phyloP scores from a whole-genome alignment of 805 yeast species.

The Saturnispora sekii region DNA sequence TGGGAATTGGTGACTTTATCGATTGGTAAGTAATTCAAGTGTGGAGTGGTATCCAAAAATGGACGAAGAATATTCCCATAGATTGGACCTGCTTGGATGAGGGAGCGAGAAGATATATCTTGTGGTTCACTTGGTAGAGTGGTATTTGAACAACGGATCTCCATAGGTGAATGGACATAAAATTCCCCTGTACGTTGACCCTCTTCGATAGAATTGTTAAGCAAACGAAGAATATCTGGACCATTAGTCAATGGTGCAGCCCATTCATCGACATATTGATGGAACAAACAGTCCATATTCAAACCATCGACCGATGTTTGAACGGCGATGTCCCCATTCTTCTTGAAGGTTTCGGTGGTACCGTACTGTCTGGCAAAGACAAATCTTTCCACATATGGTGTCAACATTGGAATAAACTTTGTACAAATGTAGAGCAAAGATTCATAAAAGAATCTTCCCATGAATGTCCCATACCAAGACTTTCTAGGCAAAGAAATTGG shows the following conservation, averaged over 20 bases:
- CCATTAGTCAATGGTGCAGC: constrained; percentile 83
- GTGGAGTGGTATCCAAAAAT: constrained; percentile 70
- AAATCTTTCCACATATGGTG: constrained; percentile 79
- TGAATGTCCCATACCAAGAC: constrained; percentile 77
- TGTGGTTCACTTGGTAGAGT: constrained; percentile 36
- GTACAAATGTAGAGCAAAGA: constrained; percentile 71
- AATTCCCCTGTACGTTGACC: constrained; percentile 56
- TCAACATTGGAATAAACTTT: constrained; percentile 58
- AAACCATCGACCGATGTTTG: constrained; percentile 78
- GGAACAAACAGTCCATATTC: constrained; percentile 91
- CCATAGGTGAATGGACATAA: constrained; percentile 92
- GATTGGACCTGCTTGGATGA: constrained; percentile 62
- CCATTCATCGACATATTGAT: constrained; percentile 96
- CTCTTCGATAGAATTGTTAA: constrained; percentile 48
- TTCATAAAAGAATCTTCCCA: constrained; percentile 78
- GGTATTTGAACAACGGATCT: constrained; percentile 87
- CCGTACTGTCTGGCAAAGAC: constrained; percentile 84
- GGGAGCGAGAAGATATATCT: constrained; percentile 43
- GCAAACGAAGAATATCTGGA: constrained; percentile 53
- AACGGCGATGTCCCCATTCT: constrained; percentile 48
- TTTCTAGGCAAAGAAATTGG: constrained; percentile 53
- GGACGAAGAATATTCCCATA: constrained; percentile 82
- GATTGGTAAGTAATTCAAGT: constrained; percentile 44
- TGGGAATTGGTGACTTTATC: constrained; percentile 58
- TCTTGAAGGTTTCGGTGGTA: constrained; percentile 50